phyloP scores from a whole-genome alignment of 2,329 filamentous ascomycete species.

The Rosellinia necatrix region DNA sequence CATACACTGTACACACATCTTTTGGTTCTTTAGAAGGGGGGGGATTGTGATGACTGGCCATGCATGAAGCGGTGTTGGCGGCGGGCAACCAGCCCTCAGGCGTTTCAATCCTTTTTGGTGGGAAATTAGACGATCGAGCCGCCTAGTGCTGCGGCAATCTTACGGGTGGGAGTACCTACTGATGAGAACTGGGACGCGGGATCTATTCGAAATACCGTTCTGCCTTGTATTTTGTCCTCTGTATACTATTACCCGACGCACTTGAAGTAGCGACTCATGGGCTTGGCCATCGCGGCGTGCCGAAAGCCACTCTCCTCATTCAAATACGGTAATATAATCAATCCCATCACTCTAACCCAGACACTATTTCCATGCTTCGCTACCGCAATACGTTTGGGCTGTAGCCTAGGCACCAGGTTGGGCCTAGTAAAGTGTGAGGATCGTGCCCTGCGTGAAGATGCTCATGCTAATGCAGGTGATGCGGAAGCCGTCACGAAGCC shows the following conservation, averaged over 20 bases:
- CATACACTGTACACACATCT: slow-evolving; percentile 15
- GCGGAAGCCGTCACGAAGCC: slow-evolving; percentile 2
- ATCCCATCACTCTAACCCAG: slow-evolving; percentile 12
- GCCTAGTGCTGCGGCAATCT: slow-evolving; percentile 1
- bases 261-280: slow-evolving; percentile 29
- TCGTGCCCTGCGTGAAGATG: not conserved
- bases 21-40: slow-evolving; percentile 26
- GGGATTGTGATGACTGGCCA: slow-evolving; percentile 30
- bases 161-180: not conserved
- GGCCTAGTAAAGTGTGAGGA: too few species aligned
- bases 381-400: too few species aligned
- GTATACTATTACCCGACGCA: slow-evolving; percentile 30
- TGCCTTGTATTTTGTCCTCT: slow-evolving; percentile 22
- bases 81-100: slow-evolving; percentile 26
- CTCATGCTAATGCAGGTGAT: slow-evolving; percentile 18
- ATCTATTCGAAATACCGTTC: slow-evolving; percentile 2
- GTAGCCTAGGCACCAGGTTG: too few species aligned
- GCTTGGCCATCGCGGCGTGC: slow-evolving; percentile 17
- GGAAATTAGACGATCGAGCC: slow-evolving; percentile 13
- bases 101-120: slow-evolving; percentile 18
- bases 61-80: slow-evolving; percentile 36
- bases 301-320: slow-evolving; percentile 40
- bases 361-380: not conserved
- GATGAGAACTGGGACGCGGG: slow-evolving; percentile 18
- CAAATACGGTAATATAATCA: slow-evolving; percentile 20